These are phyloP conservation scores for Yamadazyma sp. DNA, from an alignment of 805 yeast genomes.

Conservation along the genomic window DNA sequence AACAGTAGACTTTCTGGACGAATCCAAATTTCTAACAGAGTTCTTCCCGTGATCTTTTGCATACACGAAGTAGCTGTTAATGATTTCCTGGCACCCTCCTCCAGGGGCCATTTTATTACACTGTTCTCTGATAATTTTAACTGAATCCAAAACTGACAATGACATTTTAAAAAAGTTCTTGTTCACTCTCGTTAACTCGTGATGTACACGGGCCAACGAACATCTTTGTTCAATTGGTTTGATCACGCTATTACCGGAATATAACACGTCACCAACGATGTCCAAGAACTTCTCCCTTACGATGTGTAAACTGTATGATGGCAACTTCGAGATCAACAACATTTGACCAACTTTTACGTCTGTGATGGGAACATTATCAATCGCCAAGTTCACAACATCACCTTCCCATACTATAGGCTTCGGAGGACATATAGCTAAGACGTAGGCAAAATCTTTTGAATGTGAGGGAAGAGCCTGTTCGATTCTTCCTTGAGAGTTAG, in stretches of 20 bases:
- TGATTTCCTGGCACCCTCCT: conserved; percentile 70
- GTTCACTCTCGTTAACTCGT: conserved; percentile 65
- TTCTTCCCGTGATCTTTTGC: conserved; percentile 81
- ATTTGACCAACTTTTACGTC: conserved; percentile 69
- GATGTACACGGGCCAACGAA: conserved; percentile 70
- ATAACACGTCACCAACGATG: conserved; percentile 54
- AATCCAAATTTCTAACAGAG: conserved; percentile 62
- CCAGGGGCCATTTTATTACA: conserved; percentile 49
- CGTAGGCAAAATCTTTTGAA: conserved; percentile 50
- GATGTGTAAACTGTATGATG: conserved; percentile 52
- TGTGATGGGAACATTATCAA: conserved; percentile 47
- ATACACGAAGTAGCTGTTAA: conserved; percentile 71
- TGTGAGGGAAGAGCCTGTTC: conserved; percentile 19
- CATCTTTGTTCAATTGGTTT: conserved; percentile 62
- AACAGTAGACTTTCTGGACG: conserved; percentile 63
- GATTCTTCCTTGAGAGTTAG: conserved; percentile 14
- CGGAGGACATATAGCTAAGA: conserved; percentile 71
- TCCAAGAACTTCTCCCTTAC: conserved; percentile 59
- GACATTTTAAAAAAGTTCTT: conserved; percentile 68
- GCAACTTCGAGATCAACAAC: conserved; percentile 68
- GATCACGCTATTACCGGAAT: conserved; percentile 30
- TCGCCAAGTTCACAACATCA: conserved; percentile 55
- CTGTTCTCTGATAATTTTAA: conserved; percentile 50
- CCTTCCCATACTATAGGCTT: conserved; percentile 95
- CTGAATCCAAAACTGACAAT: conserved; percentile 61